phyloP scores from a whole-genome alignment of 177 flowering plant genomes.

The Vitis hybrid region DNA sequence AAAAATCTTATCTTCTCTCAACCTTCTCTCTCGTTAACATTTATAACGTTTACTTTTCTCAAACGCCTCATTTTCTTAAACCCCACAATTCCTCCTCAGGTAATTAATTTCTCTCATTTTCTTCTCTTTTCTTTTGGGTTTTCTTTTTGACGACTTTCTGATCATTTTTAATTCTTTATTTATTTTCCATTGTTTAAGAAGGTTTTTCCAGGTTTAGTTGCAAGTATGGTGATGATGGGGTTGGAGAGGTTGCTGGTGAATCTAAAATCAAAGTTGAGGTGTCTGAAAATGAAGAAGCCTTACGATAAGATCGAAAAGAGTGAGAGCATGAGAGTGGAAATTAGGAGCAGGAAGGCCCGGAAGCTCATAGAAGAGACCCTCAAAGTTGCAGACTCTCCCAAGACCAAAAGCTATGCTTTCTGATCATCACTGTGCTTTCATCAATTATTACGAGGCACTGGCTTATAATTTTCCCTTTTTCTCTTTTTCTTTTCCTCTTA shows the following conservation, averaged over 20 bases:
- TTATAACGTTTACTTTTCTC: background rate
- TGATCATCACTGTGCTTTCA: conserved; percentile 18
- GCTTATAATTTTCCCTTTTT: background rate
- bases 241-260: conserved; percentile 55
- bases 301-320: conserved; percentile 90
- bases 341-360: conserved; percentile 78
- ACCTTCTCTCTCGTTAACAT: background rate
- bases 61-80: too few relatives aligned
- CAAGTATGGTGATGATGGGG: conserved; percentile 51
- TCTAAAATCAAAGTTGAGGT: conserved; percentile 64
- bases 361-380: conserved; percentile 77
- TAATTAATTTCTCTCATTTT: conserved; percentile 1
- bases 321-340: conserved; percentile 92
- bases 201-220: background rate
- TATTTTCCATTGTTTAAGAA: too few relatives aligned
- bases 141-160: background rate
- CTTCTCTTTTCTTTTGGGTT: background rate
- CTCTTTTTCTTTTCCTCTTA: background rate
- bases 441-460: background rate
- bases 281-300: conserved; percentile 50
- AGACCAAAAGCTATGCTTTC: conserved; percentile 43
- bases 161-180: background rate
- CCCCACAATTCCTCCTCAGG: background rate
- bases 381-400: conserved; percentile 79
- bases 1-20: conserved; percentile 2